Base-by-base conservation (phyloP, 176 grass and related monocot species). In the Oryza glumipatula region DNA sequence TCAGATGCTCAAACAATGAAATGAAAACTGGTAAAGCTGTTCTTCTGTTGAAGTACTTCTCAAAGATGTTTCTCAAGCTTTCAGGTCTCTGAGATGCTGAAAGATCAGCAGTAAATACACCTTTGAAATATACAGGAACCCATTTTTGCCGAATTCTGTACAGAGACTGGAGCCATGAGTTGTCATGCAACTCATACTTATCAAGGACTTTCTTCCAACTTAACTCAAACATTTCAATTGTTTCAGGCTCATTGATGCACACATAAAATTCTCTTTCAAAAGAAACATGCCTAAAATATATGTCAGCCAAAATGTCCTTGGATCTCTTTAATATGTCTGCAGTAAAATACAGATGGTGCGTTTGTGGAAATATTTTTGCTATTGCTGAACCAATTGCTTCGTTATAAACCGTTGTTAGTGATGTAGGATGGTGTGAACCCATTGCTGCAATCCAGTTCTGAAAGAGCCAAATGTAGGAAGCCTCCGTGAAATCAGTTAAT, bases 1-100 rank as follows among this genome's bases (percentile, higher is more conserved):
- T 93, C 36, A 82, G 83, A 84, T 95, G 88, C 65, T 95, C 88
- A 80, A 94, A 82, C 30, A 95, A 71, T 79, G 86, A 90, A 80
- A 88, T 88, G 76, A 92, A 88, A 82, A 95, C 86, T 0, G 80
- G 88, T 56, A 89, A 79, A 75, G 76, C 26, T 49, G 83, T 87
- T 56, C 65, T 91, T 39, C 22, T 72, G 86, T 89, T 88, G 63
- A 94, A 92, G 76, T 90, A 90, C 69, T 83, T 92, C 44, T 89
- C 72, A 23, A 91, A 90, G 72, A 88, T 82, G 48, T 77, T 83
- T 72, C 76, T 88, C 52, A 92, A 79, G 74, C 86, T 90, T 79
- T 94, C 85, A 73, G 67, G 77, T 73, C 86, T 89, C 32, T 87
- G 79, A 61, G 28, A 75, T 39, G 84, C 60, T 61, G 78, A 78